Percentiles rank a stretch among this genome's conserved stretches.
These are phyloP conservation scores for Microdochium nivale DNA, from an alignment of 2,329 filamentous ascomycete genomes.

Conservation along the genomic window DNA sequence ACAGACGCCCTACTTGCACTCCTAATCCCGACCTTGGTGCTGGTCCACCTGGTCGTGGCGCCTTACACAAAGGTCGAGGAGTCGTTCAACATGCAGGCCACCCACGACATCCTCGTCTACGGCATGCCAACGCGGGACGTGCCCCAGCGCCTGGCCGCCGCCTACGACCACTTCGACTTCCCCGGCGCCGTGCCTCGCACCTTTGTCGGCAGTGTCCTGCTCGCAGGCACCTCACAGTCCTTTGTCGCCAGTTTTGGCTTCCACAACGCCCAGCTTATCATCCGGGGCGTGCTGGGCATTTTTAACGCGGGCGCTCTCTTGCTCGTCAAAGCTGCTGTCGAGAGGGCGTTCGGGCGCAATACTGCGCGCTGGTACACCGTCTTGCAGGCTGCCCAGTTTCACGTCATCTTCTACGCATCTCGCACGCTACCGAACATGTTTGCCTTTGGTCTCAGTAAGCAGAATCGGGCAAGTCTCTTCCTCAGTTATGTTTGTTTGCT, in stretches of 20 bases:
- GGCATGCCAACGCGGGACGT: constrained; percentile 58
- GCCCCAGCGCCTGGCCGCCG: constrained; percentile 41
- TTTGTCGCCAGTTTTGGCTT: constrained; percentile 49
- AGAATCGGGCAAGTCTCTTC: background rate
- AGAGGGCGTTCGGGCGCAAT: constrained; percentile 56
- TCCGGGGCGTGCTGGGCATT: constrained; percentile 68
- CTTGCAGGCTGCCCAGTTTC: constrained; percentile 79
- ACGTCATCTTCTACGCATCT: constrained; percentile 86
- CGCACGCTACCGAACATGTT: constrained; percentile 95
- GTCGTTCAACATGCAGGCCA: constrained; percentile 93
- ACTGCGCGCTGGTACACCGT: constrained; percentile 72
- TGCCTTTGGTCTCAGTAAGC: constrained; percentile 76
- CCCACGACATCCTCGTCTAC: constrained; percentile 79
- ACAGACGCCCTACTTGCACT: constrained; percentile 41
- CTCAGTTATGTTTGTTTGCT: background rate
- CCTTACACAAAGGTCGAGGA: constrained; percentile 98
- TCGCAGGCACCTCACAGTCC: constrained; percentile 66
- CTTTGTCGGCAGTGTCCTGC: constrained; percentile 71
- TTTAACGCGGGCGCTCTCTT: constrained; percentile 65
- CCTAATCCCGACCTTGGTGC: constrained; percentile 53
- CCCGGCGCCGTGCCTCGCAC: constrained; percentile 87
- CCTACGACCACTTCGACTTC: constrained; percentile 87
- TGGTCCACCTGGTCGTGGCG: constrained; percentile 62
- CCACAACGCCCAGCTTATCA: constrained; percentile 49
- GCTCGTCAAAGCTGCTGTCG: constrained; percentile 55